Evolutionary conservation across 2,329 filamentous ascomycete genomes (phyloP).

Genomic region (Alternaria tenuissima): DNA sequence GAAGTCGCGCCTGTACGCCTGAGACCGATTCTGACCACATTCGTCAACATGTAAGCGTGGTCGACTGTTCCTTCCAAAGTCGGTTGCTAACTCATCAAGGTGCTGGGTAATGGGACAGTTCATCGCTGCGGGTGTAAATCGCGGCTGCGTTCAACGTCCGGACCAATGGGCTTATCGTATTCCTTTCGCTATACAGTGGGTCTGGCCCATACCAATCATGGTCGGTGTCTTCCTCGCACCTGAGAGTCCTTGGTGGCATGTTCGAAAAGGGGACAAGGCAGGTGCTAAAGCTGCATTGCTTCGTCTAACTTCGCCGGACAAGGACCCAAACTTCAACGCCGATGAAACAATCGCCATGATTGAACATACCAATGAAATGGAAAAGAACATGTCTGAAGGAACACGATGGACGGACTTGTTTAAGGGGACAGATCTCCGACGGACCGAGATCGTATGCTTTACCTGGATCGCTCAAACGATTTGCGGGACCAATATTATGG

Average conservation of each 20-base stretch:
- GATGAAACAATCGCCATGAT: conserved; percentile 80
- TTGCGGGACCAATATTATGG: conserved; percentile 54
- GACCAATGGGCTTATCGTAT: conserved; percentile 74
- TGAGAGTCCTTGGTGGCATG: conserved; percentile 76
- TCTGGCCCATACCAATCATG: conserved; percentile 73
- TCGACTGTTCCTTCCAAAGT: neutral
- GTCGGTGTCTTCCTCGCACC: conserved; percentile 72
- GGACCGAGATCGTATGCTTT: conserved; percentile 73
- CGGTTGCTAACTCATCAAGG: conserved; percentile 14
- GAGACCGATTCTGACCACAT: conserved; percentile 64
- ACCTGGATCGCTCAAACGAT: conserved; percentile 57
- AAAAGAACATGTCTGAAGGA: conserved; percentile 71
- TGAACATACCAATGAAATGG: conserved; percentile 84
- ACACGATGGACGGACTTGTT: conserved; percentile 83
- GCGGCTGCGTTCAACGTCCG: conserved; percentile 67
- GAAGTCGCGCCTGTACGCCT: conserved; percentile 74
- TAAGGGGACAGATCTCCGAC: conserved; percentile 75
- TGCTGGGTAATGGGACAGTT: conserved; percentile 78
- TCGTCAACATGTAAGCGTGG: conserved; percentile 66
- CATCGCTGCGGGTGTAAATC: conserved; percentile 74
- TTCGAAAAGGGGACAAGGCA: conserved; percentile 67
- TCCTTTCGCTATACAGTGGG: conserved; percentile 74
- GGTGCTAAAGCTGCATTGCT: conserved; percentile 71
- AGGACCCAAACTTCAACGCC: conserved; percentile 62
- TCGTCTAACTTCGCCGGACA: conserved; percentile 68